Evolutionary conservation across 371 early-diverging fungal species (phyloP).

Genomic region (Mucor ambiguus): DNA sequence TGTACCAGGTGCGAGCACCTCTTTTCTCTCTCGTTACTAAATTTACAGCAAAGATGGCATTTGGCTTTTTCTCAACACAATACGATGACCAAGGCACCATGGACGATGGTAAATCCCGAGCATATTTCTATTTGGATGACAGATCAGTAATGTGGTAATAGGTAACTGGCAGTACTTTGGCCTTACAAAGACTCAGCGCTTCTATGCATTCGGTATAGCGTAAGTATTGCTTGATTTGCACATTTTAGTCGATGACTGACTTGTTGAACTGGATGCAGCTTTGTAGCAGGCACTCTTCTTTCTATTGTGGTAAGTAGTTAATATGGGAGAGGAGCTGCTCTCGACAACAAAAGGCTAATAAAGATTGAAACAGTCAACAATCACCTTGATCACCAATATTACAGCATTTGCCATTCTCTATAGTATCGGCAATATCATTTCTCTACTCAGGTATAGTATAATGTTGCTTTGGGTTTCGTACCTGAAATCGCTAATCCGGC

Average conservation of each 20-base stretch:
- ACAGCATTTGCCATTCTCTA: constrained; percentile 87
- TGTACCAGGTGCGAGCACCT: neutral
- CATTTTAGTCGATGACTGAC: neutral
- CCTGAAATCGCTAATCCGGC: constrained; percentile 40
- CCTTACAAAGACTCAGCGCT: constrained; percentile 80
- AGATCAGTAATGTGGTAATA: constrained; percentile 4
- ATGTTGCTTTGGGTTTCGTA: neutral
- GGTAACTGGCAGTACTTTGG: constrained; percentile 56
- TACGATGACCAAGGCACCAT: constrained; percentile 50
- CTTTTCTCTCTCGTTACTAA: neutral
- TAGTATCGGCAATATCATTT: constrained; percentile 87
- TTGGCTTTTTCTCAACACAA: constrained; percentile 49
- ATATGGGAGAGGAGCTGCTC: constrained; percentile 5
- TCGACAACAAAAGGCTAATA: constrained; percentile 6
- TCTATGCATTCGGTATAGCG: constrained; percentile 89
- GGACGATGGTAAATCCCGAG: constrained; percentile 46
- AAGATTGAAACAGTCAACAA: constrained; percentile 55
- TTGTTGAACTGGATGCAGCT: constrained; percentile 39
- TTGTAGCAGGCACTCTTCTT: constrained; percentile 74
- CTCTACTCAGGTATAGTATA: constrained; percentile 67
- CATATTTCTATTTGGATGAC: neutral
- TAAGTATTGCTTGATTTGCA: constrained; percentile 22
- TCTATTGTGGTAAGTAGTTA: constrained; percentile 66
- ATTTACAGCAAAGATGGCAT: constrained; percentile 31
- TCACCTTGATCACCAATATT: constrained; percentile 62